A percentile compares a stretch with the other conserved stretches of the same genome.
Conservation (phyloP, 73 alveolate species). For the Stentor roeselii region DNA sequence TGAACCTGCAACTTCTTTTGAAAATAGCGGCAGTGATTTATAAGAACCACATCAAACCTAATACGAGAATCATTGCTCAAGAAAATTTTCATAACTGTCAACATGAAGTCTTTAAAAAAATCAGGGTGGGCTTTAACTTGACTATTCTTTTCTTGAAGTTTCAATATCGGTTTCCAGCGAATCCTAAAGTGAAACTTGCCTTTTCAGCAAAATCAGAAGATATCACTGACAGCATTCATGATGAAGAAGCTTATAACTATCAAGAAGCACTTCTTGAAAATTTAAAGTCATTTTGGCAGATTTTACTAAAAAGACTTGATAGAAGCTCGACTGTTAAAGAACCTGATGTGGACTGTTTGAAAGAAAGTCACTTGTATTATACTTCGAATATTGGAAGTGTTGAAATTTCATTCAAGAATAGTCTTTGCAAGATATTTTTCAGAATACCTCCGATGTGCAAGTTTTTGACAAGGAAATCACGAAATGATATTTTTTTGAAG, state of each 20-base stretch:
- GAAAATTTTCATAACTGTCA: not conserved
- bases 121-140: not conserved
- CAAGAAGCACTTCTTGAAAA: not conserved
- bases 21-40: not conserved
- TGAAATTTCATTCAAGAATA: not conserved
- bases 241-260: not conserved
- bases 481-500: not conserved
- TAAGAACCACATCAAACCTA: not conserved
- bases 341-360: not conserved
- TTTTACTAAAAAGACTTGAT: not conserved
- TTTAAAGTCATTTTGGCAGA: not conserved
- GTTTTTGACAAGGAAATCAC: not conserved
- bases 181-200: not conserved
- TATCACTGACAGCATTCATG: not conserved
- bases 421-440: not conserved
- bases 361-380: conserved; percentile 12
- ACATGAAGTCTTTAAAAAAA: not conserved
- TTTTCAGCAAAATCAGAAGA: not conserved
- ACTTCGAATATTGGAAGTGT: conserved; percentile 29
- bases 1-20: not conserved
- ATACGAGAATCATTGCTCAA: not conserved
- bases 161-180: conserved; percentile 11
- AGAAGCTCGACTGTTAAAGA: not conserved
- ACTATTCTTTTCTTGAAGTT: not conserved
- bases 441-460: conserved; percentile 10